These are phyloP conservation scores for Ligustrum vulgare DNA, from an alignment of 257 asterid species.

Conservation along the genomic window DNA sequence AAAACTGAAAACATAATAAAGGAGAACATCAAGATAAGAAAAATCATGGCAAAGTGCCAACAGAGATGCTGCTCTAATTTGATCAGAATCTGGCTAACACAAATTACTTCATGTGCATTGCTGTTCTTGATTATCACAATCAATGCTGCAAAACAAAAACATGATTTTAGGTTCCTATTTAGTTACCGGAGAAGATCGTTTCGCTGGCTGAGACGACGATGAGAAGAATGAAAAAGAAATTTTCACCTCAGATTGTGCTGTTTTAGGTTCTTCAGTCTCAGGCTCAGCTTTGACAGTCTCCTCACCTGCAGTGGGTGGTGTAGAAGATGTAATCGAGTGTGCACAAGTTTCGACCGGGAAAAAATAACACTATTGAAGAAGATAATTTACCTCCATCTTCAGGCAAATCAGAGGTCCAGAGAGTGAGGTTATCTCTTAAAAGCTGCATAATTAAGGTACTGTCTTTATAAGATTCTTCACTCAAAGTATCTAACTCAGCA, in stretches of 20 bases:
- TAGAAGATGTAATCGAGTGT: not conserved
- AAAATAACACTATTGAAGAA: too few relatives aligned
- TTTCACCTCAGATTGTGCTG: not conserved
- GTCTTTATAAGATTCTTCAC: slow-evolving; percentile 93
- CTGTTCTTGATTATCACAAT: not conserved
- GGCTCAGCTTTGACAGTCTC: not conserved
- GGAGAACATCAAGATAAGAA: not conserved
- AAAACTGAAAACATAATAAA: not conserved
- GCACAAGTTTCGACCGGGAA: not conserved
- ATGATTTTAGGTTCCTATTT: too few relatives aligned
- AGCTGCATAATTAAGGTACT: slow-evolving; percentile 96
- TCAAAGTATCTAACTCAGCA: slow-evolving; percentile 84
- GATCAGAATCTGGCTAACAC: not conserved
- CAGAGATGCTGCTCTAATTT: not conserved
- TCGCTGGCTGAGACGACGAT: not conserved
- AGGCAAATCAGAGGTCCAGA: slow-evolving; percentile 93
- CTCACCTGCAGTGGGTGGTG: not conserved
- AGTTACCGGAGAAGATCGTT: not conserved
- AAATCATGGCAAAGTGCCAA: not conserved
- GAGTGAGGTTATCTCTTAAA: slow-evolving; percentile 90
- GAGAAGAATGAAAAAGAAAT: not conserved
- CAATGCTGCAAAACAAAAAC: not conserved
- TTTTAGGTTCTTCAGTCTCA: not conserved
- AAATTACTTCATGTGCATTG: not conserved
- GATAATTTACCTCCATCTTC: slow-evolving; percentile 71